Evolutionary conservation across 2,329 filamentous ascomycete species (phyloP), one percentile per base, ranked within the genome.

Genomic region (Ceratocystis alfenasii): DNA sequence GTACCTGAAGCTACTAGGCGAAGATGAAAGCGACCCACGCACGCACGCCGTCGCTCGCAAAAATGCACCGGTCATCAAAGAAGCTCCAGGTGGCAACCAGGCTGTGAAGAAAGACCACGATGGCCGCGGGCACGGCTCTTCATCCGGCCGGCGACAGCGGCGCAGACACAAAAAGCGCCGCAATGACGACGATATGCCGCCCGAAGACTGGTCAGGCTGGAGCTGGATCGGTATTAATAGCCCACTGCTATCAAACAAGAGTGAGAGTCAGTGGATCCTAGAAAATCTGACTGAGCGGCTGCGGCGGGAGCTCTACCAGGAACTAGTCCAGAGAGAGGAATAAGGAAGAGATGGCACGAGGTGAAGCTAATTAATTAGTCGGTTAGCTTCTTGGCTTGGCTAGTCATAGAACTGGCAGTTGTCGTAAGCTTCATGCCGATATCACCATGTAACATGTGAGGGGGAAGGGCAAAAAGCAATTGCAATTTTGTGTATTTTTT

Each of bases 1-100:
- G 77, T 94, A 90, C 70, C 86, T 92, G 6, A 82, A 83, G 25
- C 79, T 96, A 41, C 88, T 95, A n/a, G 83, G 83, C 60, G 83
- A 86, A 71, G 82, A 86, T 72, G 83, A 86, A 71, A 75, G 74
- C 65, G 77, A 77, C 69, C 75, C 80, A 1, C 73, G 76, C 5
- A 80, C 75, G 20, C 83, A 86, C 70, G 73, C 78, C n/a, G 77
- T 75, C 66, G 74, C 74, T 6, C 63, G 36, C 12, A 25, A 36
- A 15, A n/a, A n/a, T 7, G 33, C 30, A 22, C 50, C 63, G 10
- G 41, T 55, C 15, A 22, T 46, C 17, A 8, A 44, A 55, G 20
- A 33, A 15, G 10, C 28, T 41, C 2, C 15, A 48, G 46, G 59
- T 28, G 46, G 48, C 48, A 22, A 22, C 6, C 10, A 20, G n/a